These are phyloP conservation scores for Paraphoma chrysanthemicola DNA, from an alignment of 2,329 filamentous ascomycete species.

Conservation along the genomic window DNA sequence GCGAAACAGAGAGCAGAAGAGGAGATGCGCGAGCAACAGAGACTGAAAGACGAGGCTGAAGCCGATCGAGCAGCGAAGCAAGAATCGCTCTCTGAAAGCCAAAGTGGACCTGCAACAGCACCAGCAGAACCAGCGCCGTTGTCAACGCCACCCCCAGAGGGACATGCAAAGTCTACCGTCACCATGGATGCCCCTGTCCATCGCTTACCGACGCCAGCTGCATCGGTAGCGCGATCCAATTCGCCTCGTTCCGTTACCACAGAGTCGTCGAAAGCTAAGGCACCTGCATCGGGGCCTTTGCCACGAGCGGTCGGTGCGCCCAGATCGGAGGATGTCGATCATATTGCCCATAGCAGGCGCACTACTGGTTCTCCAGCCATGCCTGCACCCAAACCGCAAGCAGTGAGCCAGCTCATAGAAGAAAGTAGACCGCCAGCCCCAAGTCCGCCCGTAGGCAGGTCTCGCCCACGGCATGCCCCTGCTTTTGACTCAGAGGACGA, in stretches of 20 bases:
- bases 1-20: background rate
- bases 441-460: constrained; percentile 40
- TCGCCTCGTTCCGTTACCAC: constrained; percentile 29
- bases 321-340: constrained; percentile 24
- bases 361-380: constrained; percentile 1
- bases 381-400: constrained; percentile 11
- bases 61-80: background rate
- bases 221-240: constrained; percentile 19
- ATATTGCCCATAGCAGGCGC: constrained; percentile 6
- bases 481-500: constrained; percentile 44
- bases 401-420: constrained; percentile 31
- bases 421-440: constrained; percentile 44
- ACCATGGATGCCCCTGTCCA: constrained; percentile 14
- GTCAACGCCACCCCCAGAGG: constrained; percentile 17
- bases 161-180: constrained; percentile 9
- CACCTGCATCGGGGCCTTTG: constrained; percentile 20
- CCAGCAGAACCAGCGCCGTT: constrained; percentile 16
- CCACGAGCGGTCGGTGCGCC: constrained; percentile 36
- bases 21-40: background rate
- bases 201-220: constrained; percentile 23
- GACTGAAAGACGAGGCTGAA: constrained; percentile 7
- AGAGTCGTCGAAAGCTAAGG: constrained; percentile 25
- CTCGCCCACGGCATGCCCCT: constrained; percentile 35
- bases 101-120: background rate
- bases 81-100: background rate